Base-by-base conservation (phyloP, 2,329 filamentous ascomycete species). In the Aspergillus puulaauensis region DNA sequence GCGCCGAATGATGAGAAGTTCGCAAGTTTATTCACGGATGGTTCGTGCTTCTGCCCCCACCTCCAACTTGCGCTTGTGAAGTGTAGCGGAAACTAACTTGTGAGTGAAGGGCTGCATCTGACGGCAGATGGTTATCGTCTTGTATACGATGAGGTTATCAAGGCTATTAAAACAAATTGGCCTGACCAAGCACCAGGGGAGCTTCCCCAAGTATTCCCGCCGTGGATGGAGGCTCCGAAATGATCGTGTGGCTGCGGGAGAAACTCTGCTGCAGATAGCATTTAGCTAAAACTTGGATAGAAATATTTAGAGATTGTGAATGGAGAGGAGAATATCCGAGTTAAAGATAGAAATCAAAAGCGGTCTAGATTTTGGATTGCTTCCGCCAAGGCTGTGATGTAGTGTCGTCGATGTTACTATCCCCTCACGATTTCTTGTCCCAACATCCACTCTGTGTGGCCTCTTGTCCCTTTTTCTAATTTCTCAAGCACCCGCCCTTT, bases 1-100 rank as follows among this genome's bases (percentile, higher is more conserved):
- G 75, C 84, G 74, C 70, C 84, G 71, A 64, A 81, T 49, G 88
- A 86, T 68, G 81, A 86, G 54, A 77, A 73, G 8, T 69, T 88
- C 45, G 74, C 75, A 23, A 73, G 74, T 23, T 73, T 86, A 53
- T 75, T 87, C 61, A 77, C 77, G 51, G 85, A 87, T 73, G 86
- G 85, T 84, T 65, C 59, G 80, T 68, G 24, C 46, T 53, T n/a
- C 44, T 21, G 21, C 21, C 21, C 21, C 21, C 5, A 11, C 3
- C 23, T 24, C 23, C 27, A 11, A 31, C 27, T 31, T 11, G 27
- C 27, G 27, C 27, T 9, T n/a, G 7, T 19, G 17, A 27, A 23
- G 12, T 31, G 24, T 6, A 14, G 21, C 15, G 12, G 21, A 33
- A 19, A 35, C 54, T 57, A 46, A 57, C n/a, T 33, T 19, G 33